A percentile compares a stretch with the other conserved stretches of the same genome.
Conservation (phyloP, 2,329 filamentous ascomycete species). For the Fusarium lyarnte region DNA sequence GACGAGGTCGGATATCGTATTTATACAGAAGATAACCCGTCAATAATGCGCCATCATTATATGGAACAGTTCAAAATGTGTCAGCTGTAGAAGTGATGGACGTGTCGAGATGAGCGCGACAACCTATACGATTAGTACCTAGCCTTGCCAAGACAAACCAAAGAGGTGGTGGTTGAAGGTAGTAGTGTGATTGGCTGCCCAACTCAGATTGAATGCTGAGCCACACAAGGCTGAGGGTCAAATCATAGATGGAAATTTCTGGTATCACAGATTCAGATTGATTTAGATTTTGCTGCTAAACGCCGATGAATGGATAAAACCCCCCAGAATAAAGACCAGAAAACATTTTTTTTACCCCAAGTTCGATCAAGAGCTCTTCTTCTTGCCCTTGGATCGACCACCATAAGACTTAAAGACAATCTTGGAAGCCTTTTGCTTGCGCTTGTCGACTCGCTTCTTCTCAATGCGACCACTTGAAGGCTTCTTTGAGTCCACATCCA, state of each 20-base stretch:
- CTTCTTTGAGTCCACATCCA: slow-evolving; percentile 67
- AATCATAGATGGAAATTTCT: slow-evolving; percentile 23
- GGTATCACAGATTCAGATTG: slow-evolving; percentile 44
- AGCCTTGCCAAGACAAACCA: slow-evolving; percentile 41
- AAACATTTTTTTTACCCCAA: slow-evolving; percentile 5
- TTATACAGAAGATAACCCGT: slow-evolving; percentile 4
- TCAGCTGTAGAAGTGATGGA: slow-evolving; percentile 31
- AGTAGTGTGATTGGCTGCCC: neutral
- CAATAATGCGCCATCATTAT: slow-evolving; percentile 30
- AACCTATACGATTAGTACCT: neutral
- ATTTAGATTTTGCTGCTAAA: slow-evolving; percentile 43
- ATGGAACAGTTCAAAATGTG: slow-evolving; percentile 8
- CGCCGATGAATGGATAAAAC: slow-evolving; percentile 22
- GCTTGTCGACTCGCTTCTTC: slow-evolving; percentile 67
- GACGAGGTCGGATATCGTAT: slow-evolving; percentile 1
- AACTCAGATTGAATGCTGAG: slow-evolving; percentile 12
- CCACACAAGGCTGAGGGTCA: slow-evolving; percentile 42
- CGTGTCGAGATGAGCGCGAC: slow-evolving; percentile 41
- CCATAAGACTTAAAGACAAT: slow-evolving; percentile 71
- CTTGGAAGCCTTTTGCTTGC: slow-evolving; percentile 62
- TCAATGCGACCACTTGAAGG: slow-evolving; percentile 50
- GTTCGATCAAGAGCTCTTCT: slow-evolving; percentile 45
- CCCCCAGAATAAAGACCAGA: slow-evolving; percentile 27
- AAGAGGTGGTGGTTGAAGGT: slow-evolving; percentile 35
- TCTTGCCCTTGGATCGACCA: slow-evolving; percentile 59